Base-by-base conservation (phyloP, 805 yeast genomes). In the Wickerhamiella sergipiensis region DNA sequence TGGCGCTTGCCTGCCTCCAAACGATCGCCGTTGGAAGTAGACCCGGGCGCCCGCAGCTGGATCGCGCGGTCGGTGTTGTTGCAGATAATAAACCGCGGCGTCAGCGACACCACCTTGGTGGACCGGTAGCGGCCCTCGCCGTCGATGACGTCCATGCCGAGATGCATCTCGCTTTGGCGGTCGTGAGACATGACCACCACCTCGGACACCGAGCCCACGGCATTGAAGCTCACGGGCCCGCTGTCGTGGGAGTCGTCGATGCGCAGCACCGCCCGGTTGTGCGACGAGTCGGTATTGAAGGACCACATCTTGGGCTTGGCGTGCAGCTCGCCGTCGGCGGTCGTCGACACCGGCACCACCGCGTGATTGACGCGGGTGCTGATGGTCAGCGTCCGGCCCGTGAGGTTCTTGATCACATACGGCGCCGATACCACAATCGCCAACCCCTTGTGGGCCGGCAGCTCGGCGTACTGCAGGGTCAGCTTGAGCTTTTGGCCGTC, bases 61-160 rank as follows among this genome's bases (percentile, higher is more conserved):
- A 92, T 65, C 0, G 77, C 72, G 45, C 75, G 76, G 1, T 67
- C 70, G 26, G 83, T 67, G 47, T 73, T 71, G 63, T 88, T 92
- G 51, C 78, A 72, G 31, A 92, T 60, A 31, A 90, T 72, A 60
- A 81, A 94, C 43, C 98, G 72, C 2, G 99, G 98, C 0, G 89
- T 71, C 24, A 92, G 67, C 1, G 84, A 79, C 2, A 92, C 78
- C 31, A 89, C 80, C 60, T 86, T 87, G 0, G 94, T 77, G 54
- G 84, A 63, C 50, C 78, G 75, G 64, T 85, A 90, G 53, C 80
- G 80, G 2, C 97, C 97, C 55, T 79, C 80, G 18, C 97, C 98
- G 57, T 88, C 97, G 0, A 75, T 65, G 7, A 64, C 53, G 13
- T 45, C 42, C 1, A 89, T 66, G 13, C 97, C 97, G 12, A 89